Evolutionary conservation across 2,329 filamentous ascomycete species (phyloP).

Genomic region (Cryphonectria carpinicola): DNA sequence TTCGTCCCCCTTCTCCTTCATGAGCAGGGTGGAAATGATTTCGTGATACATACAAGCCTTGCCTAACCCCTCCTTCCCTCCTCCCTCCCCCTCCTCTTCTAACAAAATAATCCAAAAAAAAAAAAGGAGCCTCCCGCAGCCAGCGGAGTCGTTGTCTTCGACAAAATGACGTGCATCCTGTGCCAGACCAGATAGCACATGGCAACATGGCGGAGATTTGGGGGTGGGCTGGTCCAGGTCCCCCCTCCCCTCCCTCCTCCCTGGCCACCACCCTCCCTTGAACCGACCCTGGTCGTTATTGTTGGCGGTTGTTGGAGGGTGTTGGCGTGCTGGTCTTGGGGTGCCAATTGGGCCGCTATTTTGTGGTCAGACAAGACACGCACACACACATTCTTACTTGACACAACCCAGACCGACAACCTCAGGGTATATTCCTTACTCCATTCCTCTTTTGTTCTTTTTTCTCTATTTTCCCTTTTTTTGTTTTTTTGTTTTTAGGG

Average conservation of each 20-base stretch:
- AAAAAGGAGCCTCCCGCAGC: not conserved
- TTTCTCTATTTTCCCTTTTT: not conserved
- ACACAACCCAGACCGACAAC: not conserved
- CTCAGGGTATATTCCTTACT: too few species aligned
- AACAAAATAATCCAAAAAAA: not conserved
- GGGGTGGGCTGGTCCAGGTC: not conserved
- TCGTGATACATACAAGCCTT: not conserved
- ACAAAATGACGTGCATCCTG: not conserved
- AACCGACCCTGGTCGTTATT: not conserved
- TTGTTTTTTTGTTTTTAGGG: not conserved
- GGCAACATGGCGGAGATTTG: not conserved
- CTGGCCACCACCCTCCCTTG: too few species aligned
- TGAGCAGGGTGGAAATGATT: not conserved
- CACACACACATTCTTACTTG: not conserved
- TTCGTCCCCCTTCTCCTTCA: not conserved
- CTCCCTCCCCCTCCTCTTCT: not conserved
- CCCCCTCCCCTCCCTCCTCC: too few species aligned
- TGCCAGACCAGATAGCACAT: not conserved
- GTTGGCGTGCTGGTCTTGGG: not conserved
- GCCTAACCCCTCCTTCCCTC: too few species aligned
- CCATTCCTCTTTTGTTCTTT: too few species aligned
- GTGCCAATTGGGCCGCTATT: not conserved
- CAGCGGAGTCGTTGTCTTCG: not conserved
- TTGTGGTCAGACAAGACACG: not conserved
- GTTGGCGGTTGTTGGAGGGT: not conserved